A percentile compares a stretch with the other conserved stretches of the same genome.
phyloP scores from a whole-genome alignment of 106 monocot genomes.

The Phalaenopsis equestris region DNA sequence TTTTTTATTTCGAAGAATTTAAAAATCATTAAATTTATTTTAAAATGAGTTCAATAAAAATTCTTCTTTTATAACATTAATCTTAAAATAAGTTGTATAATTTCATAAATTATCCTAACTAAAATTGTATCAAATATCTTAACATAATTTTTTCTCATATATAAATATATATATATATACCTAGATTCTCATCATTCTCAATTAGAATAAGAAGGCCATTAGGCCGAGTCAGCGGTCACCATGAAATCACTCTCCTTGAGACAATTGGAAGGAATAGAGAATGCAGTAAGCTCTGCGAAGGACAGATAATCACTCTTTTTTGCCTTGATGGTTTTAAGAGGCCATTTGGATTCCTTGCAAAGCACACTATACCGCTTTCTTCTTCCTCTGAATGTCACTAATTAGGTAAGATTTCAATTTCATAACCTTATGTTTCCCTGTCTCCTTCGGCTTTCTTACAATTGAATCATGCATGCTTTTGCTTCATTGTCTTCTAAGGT shows the following conservation, averaged over 20 bases:
- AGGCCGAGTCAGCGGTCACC: neutral
- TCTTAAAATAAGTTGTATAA: no score
- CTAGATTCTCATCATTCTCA: neutral
- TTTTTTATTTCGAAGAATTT: no score
- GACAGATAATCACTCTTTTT: no score
- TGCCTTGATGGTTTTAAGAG: neutral
- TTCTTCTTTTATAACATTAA: no score
- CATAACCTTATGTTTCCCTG: neutral
- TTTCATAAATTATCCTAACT: no score
- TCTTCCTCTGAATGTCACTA: neutral
- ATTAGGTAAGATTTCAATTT: constrained; percentile 3
- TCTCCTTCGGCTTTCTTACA: neutral
- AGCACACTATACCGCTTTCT: neutral
- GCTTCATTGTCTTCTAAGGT: neutral
- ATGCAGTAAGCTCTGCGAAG: neutral
- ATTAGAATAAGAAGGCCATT: neutral
- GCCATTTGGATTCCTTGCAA: neutral
- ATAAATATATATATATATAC: neutral
- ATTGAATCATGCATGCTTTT: neutral
- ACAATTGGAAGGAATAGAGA: neutral
- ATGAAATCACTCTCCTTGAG: neutral
- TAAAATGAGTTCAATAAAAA: no score
- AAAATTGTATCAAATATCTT: no score
- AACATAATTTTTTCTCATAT: neutral
- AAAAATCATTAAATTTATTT: no score